Conservation (phyloP, 306 rosid genomes). For the Senna tora region DNA sequence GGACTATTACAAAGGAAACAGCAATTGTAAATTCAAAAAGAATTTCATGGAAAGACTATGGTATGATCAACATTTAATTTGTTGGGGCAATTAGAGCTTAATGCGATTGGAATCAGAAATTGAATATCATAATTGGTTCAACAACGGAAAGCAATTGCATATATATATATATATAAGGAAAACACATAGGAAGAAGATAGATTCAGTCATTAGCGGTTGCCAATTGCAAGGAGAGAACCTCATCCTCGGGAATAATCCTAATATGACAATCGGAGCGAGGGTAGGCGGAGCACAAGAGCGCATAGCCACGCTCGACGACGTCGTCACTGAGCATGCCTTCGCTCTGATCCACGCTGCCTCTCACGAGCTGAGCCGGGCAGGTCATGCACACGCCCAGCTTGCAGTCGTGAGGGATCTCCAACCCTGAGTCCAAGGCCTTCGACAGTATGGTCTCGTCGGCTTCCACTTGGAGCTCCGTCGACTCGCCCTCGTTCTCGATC, state of each 20-base stretch:
- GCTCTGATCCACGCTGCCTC: constrained; percentile 87
- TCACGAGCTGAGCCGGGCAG: constrained; percentile 86
- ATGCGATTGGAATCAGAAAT: no score
- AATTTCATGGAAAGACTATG: no score
- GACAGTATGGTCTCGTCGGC: constrained; percentile 62
- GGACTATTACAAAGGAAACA: no score
- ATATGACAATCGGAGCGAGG: constrained; percentile 85
- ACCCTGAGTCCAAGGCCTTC: constrained; percentile 76
- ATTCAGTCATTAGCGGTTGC: constrained; percentile 88
- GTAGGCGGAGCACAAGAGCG: constrained; percentile 71
- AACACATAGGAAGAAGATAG: background rate
- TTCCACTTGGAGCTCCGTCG: constrained; percentile 64
- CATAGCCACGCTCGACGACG: constrained; percentile 87
- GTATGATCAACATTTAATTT: no score
- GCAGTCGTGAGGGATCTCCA: constrained; percentile 86
- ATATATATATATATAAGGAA: no score
- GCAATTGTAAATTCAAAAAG: no score
- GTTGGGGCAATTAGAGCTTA: no score
- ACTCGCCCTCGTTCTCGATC: constrained; percentile 70
- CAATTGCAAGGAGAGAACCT: constrained; percentile 79
- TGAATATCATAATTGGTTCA: background rate
- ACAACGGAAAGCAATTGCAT: background rate
- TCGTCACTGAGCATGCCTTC: constrained; percentile 99
- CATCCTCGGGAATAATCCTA: constrained; percentile 82
- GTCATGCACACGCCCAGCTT: constrained; percentile 99